Evolutionary conservation across 371 early-diverging fungal genomes (phyloP).

Genomic region (Syncephalastrum sp.): DNA sequence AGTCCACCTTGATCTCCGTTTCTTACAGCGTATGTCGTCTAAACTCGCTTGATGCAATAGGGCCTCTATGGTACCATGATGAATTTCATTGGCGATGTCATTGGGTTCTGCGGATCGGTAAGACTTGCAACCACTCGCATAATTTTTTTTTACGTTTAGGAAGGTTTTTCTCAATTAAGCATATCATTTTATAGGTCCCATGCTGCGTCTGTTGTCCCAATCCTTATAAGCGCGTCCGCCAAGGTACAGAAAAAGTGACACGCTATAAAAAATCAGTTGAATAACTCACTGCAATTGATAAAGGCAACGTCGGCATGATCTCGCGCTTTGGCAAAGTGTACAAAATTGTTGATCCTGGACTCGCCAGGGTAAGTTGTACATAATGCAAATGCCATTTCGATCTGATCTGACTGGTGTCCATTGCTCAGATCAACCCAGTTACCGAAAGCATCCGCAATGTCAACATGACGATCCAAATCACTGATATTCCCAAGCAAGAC

Average conservation of each 20-base stretch:
- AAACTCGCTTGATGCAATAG: slow-evolving; percentile 15
- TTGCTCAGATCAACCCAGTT: slow-evolving; percentile 62
- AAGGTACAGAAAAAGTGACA: slow-evolving; percentile 29
- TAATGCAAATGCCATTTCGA: not conserved
- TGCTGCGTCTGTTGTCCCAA: slow-evolving; percentile 68
- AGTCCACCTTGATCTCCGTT: slow-evolving; percentile 1
- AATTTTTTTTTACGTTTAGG: not conserved
- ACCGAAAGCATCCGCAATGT: slow-evolving; percentile 65
- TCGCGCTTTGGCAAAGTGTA: slow-evolving; percentile 82
- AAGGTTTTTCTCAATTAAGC: not conserved
- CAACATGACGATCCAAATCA: slow-evolving; percentile 78
- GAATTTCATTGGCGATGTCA: slow-evolving; percentile 42
- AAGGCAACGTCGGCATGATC: slow-evolving; percentile 74
- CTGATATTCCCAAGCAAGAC: slow-evolving; percentile 68
- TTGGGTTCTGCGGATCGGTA: slow-evolving; percentile 52
- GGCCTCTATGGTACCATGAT: slow-evolving; percentile 48
- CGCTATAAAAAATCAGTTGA: not conserved
- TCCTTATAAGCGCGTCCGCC: slow-evolving; percentile 71
- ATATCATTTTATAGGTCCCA: slow-evolving; percentile 25
- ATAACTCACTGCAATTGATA: not conserved
- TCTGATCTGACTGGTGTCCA: not conserved
- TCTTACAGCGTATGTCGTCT: slow-evolving; percentile 4
- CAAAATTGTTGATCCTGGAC: slow-evolving; percentile 86
- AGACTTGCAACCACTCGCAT: not conserved
- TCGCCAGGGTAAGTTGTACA: slow-evolving; percentile 46